Evolutionary conservation across 2,329 filamentous ascomycete species (phyloP), one percentile per base, ranked within the genome.

Genomic region (Cladorrhinum sp.): DNA sequence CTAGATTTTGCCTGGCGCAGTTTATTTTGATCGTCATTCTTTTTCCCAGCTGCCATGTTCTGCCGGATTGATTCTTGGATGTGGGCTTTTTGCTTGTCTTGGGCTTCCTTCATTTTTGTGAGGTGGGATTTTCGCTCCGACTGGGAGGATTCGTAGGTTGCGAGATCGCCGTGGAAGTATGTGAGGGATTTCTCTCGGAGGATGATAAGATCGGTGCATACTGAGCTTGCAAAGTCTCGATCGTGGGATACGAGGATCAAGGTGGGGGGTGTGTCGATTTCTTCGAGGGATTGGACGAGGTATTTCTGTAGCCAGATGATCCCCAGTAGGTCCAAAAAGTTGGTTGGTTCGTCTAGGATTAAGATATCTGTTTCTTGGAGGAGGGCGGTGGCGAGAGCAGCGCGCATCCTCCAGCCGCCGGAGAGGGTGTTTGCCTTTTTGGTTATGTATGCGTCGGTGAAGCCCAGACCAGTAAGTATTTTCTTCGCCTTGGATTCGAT

Each of bases 311-410:
- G 79, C 91, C 92, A 96, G 59, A 96, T 85, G 60, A 96, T 92
- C 1, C 90, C 90, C 0, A 92, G 81, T 0, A 96, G 78, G 69
- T 96, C 91, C 1, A 96, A 81, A 70, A 91, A 96, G 70, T 96
- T 96, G 32, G 91, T 96, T 0, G 92, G 92, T 71, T 96, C 91
- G 71, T 96, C 91, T 1, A 96, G 83, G 55, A 96, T 87, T 60
- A 96, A 79, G 2, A 96, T 85, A 65, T 96, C 91, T 0, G 87
- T 84, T 7, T 88, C 84, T 63, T 92, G 88, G 1, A 91, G 82
- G 3, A 96, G 78, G 0, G 85, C 84, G 2, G 79, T 78, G 2
- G 88, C 87, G 0, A 91, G 78, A 60, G 85, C 79, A 25, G 84
- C 85, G 9, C 89, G 83, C 85, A 90, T 91, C 62, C 80, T 83